These are phyloP conservation scores for Zygosaccharomyces kombuchaensis DNA, from an alignment of 805 yeast genomes.

Conservation along the genomic window DNA sequence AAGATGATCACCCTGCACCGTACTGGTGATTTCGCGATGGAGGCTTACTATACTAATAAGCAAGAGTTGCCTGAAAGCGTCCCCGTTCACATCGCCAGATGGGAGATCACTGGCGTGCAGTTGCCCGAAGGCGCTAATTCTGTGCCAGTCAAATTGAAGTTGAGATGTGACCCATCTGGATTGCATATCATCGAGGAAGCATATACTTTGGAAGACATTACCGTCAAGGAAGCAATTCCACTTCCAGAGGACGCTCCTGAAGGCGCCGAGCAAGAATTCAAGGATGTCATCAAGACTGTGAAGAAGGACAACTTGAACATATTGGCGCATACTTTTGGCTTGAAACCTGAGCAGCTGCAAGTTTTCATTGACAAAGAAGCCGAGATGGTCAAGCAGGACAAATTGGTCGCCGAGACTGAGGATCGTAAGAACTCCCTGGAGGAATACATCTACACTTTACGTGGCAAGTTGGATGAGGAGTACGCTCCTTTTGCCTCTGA, in stretches of 20 bases:
- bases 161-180: constrained; percentile 97
- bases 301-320: constrained; percentile 79
- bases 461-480: constrained; percentile 93
- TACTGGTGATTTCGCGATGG: constrained; percentile 78
- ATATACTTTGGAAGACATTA: constrained; percentile 87
- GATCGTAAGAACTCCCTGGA: constrained; percentile 97
- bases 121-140: constrained; percentile 71
- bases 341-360: constrained; percentile 53
- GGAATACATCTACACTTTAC: constrained; percentile 95
- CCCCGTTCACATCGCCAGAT: constrained; percentile 63
- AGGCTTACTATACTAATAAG: constrained; percentile 79
- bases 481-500: constrained; percentile 85
- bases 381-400: constrained; percentile 82
- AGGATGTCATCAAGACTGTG: constrained; percentile 86
- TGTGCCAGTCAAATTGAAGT: constrained; percentile 84
- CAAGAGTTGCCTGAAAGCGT: constrained; percentile 69
- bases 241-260: constrained; percentile 44
- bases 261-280: constrained; percentile 76
- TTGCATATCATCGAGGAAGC: constrained; percentile 91
- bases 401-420: constrained; percentile 96
- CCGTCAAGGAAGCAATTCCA: constrained; percentile 84
- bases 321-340: constrained; percentile 55
- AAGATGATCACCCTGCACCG: constrained; percentile 93
- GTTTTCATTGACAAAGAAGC: constrained; percentile 75
- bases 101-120: constrained; percentile 83